Conservation (phyloP, 78 protist species). For the Guillardia theta region DNA sequence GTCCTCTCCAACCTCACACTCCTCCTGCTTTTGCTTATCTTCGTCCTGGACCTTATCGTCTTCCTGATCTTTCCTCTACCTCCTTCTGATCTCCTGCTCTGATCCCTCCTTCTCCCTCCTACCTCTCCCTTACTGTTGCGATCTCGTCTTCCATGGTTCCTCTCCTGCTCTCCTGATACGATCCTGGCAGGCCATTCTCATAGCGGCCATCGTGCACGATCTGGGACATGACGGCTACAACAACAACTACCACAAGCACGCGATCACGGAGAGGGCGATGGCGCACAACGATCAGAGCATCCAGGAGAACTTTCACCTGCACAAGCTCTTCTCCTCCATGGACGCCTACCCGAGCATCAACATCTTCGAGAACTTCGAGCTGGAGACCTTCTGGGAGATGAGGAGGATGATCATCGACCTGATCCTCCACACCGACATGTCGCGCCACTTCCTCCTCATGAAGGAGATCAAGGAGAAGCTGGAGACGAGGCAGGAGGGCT, state of each 20-base stretch:
- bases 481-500: neutral
- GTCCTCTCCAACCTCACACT: too few species aligned
- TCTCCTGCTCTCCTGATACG: too few species aligned
- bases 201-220: neutral
- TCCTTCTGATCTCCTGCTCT: too few species aligned
- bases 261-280: neutral
- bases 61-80: too few species aligned
- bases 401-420: neutral
- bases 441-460: neutral
- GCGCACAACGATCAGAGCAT: neutral
- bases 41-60: too few species aligned
- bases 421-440: neutral
- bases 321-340: neutral
- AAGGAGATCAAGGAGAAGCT: neutral
- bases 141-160: too few species aligned
- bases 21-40: too few species aligned
- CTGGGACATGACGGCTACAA: neutral
- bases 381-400: neutral
- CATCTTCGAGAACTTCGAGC: neutral
- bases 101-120: too few species aligned
- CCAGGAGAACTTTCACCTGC: neutral
- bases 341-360: neutral
- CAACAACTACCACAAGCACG: constrained; percentile 12
- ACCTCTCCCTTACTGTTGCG: too few species aligned
- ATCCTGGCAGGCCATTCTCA: neutral